Conservation (phyloP, 1,284 basidiomycete genomes). For the Mixia osmundae region DNA sequence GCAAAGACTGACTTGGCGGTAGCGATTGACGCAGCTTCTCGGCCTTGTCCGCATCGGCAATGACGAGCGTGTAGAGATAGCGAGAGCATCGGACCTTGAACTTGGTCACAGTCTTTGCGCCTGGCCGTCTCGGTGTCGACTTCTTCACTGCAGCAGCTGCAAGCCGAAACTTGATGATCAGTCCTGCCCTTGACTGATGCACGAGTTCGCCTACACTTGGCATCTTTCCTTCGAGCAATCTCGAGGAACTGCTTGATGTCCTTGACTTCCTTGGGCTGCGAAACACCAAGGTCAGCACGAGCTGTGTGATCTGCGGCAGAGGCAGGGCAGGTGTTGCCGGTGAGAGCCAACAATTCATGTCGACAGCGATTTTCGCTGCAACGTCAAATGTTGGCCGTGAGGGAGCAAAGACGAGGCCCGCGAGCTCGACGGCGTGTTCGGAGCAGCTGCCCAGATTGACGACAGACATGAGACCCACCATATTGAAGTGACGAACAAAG, state of each 20-base stretch:
- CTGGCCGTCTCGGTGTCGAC: slow-evolving; percentile 11
- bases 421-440: too few relatives aligned
- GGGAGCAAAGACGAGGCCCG: too few relatives aligned
- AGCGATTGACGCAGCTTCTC: slow-evolving; percentile 92
- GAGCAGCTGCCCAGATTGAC: too few relatives aligned
- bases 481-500: too few relatives aligned
- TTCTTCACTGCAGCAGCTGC: slow-evolving; percentile 15
- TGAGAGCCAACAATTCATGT: too few relatives aligned
- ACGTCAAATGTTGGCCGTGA: too few relatives aligned
- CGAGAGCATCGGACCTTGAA: slow-evolving; percentile 92
- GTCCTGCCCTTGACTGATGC: background rate
- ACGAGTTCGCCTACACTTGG: slow-evolving; percentile 24
- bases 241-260: slow-evolving; percentile 99
- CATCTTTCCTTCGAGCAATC: slow-evolving; percentile 59
- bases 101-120: slow-evolving; percentile 41
- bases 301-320: too few relatives aligned
- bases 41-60: slow-evolving; percentile 94
- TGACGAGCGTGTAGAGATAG: slow-evolving; percentile 89
- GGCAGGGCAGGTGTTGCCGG: too few relatives aligned
- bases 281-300: too few relatives aligned
- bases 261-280: slow-evolving; percentile 92
- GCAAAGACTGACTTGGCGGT: slow-evolving; percentile 58
- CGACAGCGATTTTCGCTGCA: too few relatives aligned
- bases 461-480: too few relatives aligned
- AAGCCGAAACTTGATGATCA: background rate